These are phyloP conservation scores for Lipomyces lipofer DNA, from an alignment of 805 yeast genomes.

Conservation along the genomic window DNA sequence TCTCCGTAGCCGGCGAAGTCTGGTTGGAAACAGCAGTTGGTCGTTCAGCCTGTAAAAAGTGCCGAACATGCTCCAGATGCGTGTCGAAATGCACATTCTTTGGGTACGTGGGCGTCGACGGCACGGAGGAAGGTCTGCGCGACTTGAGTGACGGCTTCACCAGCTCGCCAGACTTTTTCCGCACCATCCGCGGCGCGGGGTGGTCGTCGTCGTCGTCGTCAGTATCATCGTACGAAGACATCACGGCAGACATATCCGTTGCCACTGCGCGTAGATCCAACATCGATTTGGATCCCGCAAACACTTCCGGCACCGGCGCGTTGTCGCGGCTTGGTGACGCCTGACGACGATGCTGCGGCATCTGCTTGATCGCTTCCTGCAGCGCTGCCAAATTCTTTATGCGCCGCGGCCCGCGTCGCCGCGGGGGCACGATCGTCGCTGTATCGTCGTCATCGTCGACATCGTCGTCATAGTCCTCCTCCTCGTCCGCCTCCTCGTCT, in stretches of 20 bases:
- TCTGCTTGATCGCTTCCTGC: conserved; percentile 8
- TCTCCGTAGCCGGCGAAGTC: conserved; percentile 56
- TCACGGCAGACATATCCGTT: not conserved
- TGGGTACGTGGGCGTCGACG: conserved; percentile 54
- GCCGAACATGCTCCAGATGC: conserved; percentile 59
- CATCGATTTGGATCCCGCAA: conserved; percentile 20
- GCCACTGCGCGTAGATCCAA: conserved; percentile 16
- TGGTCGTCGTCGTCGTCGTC: conserved; percentile 17
- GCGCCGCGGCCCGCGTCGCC: conserved; percentile 2
- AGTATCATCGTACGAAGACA: conserved; percentile 30
- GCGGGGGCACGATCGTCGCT: conserved; percentile 3
- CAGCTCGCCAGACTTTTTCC: conserved; percentile 87
- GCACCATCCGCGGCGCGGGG: conserved; percentile 46
- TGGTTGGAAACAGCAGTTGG: conserved; percentile 76
- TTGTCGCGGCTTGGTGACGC: conserved; percentile 3
- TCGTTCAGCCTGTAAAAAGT: conserved; percentile 68
- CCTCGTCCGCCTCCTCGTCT: conserved; percentile 5
- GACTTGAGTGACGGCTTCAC: conserved; percentile 70
- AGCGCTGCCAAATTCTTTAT: conserved; percentile 10
- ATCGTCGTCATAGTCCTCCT: not conserved
- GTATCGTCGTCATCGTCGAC: conserved; percentile 8
- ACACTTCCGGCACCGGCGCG: not conserved
- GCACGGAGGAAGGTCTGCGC: conserved; percentile 41
- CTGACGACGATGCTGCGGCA: conserved; percentile 12
- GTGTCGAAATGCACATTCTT: conserved; percentile 82